Conservation (phyloP, 1,284 basidiomycete genomes). For the Boletus nobilissimus region DNA sequence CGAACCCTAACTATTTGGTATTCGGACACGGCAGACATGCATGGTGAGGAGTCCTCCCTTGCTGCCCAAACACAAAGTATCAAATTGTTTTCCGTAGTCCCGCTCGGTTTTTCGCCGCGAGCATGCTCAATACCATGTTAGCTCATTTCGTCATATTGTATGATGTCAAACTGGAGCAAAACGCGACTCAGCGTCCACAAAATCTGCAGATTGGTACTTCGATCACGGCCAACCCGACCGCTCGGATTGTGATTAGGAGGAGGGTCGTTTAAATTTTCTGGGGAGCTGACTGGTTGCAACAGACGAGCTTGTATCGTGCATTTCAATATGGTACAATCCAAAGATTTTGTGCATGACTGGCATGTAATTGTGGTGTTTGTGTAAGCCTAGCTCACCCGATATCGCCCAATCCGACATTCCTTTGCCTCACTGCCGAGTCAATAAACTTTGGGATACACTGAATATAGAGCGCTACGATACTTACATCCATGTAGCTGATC, state of each 20-base stretch:
- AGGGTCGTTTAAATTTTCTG: slow-evolving; percentile 11
- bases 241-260: slow-evolving; percentile 29
- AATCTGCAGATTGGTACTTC: not conserved
- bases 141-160: slow-evolving; percentile 44
- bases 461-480: no score
- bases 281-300: not conserved
- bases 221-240: not conserved
- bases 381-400: no score
- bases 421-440: no score
- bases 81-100: slow-evolving; percentile 33
- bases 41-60: slow-evolving; percentile 19
- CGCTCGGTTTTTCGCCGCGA: slow-evolving; percentile 47
- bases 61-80: not conserved
- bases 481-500: no score
- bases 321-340: no score
- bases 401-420: no score
- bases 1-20: slow-evolving; percentile 17
- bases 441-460: no score
- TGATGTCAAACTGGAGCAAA: slow-evolving; percentile 43
- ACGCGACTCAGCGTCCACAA: slow-evolving; percentile 41
- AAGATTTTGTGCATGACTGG: no score
- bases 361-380: no score
- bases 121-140: slow-evolving; percentile 42
- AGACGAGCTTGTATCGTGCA: no score
- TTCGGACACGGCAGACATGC: slow-evolving; percentile 35